Conservation (phyloP, 352 stramenopile genomes). For the Phytopythium ostracodes region DNA sequence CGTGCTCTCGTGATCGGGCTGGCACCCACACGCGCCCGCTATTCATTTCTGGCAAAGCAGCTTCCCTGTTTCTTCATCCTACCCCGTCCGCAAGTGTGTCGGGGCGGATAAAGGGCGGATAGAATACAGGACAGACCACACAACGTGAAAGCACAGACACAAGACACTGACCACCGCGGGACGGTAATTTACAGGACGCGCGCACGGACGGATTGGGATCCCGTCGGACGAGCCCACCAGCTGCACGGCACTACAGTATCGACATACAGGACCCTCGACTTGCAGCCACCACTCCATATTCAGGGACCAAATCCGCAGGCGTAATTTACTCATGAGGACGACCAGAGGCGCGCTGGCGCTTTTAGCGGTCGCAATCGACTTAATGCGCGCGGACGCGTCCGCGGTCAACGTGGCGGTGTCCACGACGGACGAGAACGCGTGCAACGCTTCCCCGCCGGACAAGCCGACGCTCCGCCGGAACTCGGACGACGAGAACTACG, state of each 20-base stretch:
- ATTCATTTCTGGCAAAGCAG: background rate
- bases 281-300: background rate
- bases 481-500: conserved; percentile 2
- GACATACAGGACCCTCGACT: background rate
- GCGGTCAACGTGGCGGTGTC: conserved; percentile 3
- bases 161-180: no score
- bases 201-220: no score
- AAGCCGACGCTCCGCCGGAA: conserved; percentile 1
- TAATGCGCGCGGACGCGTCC: conserved; percentile 2
- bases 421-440: conserved; percentile 5
- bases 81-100: background rate
- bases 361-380: background rate
- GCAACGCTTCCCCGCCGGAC: background rate
- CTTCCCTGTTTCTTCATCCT: background rate
- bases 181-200: no score
- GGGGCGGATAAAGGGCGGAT: no score
- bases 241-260: background rate
- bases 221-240: background rate
- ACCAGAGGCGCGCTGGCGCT: conserved; percentile 2
- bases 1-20: background rate
- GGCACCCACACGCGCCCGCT: background rate
- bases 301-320: background rate
- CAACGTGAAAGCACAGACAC: background rate
- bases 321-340: background rate
- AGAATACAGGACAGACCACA: background rate